These are phyloP conservation scores for Glarea lozoyensis DNA, from an alignment of 495 filamentous ascomycete genomes.

Conservation along the genomic window DNA sequence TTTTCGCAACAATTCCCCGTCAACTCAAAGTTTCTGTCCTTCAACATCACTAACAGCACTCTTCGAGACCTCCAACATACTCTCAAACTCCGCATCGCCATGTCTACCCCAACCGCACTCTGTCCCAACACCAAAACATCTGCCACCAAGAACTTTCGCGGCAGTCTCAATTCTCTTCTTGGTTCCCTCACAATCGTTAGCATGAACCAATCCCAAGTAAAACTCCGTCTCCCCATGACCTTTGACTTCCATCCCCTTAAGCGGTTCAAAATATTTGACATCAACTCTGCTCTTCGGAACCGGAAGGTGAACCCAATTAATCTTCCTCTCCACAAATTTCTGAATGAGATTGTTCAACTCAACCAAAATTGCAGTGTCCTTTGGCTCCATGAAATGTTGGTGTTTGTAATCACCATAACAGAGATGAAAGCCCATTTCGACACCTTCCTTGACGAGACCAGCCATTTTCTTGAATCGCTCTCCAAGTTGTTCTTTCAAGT, in stretches of 20 bases:
- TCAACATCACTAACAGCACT: too few relatives aligned
- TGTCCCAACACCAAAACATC: conserved; percentile 3
- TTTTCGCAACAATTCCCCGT: too few relatives aligned
- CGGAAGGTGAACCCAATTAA: conserved; percentile 22
- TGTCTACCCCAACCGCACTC: not conserved
- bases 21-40: too few relatives aligned
- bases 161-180: conserved; percentile 33
- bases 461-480: conserved; percentile 23
- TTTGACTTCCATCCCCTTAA: conserved; percentile 26
- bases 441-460: conserved; percentile 22
- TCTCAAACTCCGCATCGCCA: not conserved
- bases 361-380: conserved; percentile 23
- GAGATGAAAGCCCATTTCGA: conserved; percentile 34
- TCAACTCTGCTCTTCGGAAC: not conserved
- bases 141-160: conserved; percentile 13
- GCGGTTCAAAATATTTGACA: not conserved
- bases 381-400: conserved; percentile 33
- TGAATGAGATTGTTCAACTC: conserved; percentile 22
- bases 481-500: conserved; percentile 26
- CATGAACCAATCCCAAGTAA: conserved; percentile 30
- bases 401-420: conserved; percentile 37
- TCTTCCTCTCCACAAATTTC: conserved; percentile 13
- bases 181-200: conserved; percentile 37
- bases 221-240: conserved; percentile 33
- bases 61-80: not conserved